phyloP scores from a whole-genome alignment of 164 flowering plant genomes.

The Saururus chinensis region DNA sequence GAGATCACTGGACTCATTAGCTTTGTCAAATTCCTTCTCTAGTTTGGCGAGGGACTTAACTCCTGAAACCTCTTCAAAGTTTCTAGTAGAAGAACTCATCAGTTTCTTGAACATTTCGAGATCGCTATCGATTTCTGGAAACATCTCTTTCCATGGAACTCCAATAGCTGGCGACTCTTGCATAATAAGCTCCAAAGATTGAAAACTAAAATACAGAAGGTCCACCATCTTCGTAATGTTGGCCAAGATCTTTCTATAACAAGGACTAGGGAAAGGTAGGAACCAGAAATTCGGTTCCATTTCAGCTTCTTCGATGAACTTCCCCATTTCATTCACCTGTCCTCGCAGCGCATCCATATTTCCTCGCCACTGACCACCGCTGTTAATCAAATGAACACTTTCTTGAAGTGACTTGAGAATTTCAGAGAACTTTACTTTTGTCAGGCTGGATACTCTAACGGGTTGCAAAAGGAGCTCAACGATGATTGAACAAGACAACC shows the following conservation, averaged over 20 bases:
- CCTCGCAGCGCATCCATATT: slow-evolving; percentile 24
- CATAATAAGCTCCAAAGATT: slow-evolving; percentile 27
- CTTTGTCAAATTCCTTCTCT: slow-evolving; percentile 24
- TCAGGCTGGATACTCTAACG: slow-evolving; percentile 55
- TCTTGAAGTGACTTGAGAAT: slow-evolving; percentile 24
- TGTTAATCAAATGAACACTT: slow-evolving; percentile 15
- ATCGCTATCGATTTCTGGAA: slow-evolving; percentile 29
- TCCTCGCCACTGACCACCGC: slow-evolving; percentile 14
- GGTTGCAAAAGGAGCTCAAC: slow-evolving; percentile 68
- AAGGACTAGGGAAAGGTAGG: slow-evolving; percentile 47
- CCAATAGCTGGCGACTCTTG: slow-evolving; percentile 17
- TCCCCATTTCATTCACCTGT: slow-evolving; percentile 29
- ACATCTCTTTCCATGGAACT: slow-evolving; percentile 16
- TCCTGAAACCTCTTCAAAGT: slow-evolving; percentile 33
- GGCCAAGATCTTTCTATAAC: slow-evolving; percentile 35
- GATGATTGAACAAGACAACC: slow-evolving; percentile 45
- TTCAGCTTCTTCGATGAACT: slow-evolving; percentile 56
- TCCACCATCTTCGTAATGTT: slow-evolving; percentile 52
- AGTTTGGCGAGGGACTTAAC: slow-evolving; percentile 41
- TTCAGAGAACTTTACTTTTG: slow-evolving; percentile 41
- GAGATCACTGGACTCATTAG: slow-evolving; percentile 24
- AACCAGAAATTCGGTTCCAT: slow-evolving; percentile 87
- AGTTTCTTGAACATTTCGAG: slow-evolving; percentile 31
- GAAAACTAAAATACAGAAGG: slow-evolving; percentile 30
- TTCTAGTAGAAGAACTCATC: slow-evolving; percentile 23